Evolutionary conservation across 2,329 filamentous ascomycete species (phyloP).

Genomic region (Xylaria sp.): DNA sequence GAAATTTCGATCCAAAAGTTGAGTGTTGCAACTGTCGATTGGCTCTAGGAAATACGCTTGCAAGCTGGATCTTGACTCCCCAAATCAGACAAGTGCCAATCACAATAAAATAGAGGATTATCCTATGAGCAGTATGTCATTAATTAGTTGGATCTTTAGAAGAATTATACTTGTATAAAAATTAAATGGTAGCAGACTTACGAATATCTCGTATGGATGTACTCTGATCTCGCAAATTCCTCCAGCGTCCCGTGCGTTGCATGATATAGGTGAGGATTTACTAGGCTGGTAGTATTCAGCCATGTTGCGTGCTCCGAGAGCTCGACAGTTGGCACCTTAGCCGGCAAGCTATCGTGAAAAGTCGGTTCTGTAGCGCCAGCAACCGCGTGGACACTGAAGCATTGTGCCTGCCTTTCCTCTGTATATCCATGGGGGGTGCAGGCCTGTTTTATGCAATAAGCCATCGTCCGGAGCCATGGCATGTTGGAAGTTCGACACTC

Average conservation of each 20-base stretch:
- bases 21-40: constrained; percentile 25
- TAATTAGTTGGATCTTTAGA: not conserved
- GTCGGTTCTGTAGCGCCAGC: constrained; percentile 38
- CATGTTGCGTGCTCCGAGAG: constrained; percentile 42
- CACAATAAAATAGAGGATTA: constrained; percentile 37
- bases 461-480: constrained; percentile 40
- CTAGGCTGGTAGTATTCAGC: constrained; percentile 47
- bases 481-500: constrained; percentile 35
- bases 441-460: constrained; percentile 36
- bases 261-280: constrained; percentile 44
- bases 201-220: constrained; percentile 47
- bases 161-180: not conserved
- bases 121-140: constrained; percentile 16
- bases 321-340: constrained; percentile 36
- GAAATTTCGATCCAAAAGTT: constrained; percentile 26
- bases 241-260: constrained; percentile 43
- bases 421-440: constrained; percentile 35
- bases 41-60: constrained; percentile 20
- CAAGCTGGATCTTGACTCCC: constrained; percentile 36
- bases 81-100: constrained; percentile 37
- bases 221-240: constrained; percentile 46
- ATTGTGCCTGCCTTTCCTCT: constrained; percentile 43
- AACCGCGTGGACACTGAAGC: constrained; percentile 42
- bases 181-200: constrained; percentile 31
- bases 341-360: constrained; percentile 44